Conservation (phyloP, 129 eudicot genomes). For the Glebionis coronaria region DNA sequence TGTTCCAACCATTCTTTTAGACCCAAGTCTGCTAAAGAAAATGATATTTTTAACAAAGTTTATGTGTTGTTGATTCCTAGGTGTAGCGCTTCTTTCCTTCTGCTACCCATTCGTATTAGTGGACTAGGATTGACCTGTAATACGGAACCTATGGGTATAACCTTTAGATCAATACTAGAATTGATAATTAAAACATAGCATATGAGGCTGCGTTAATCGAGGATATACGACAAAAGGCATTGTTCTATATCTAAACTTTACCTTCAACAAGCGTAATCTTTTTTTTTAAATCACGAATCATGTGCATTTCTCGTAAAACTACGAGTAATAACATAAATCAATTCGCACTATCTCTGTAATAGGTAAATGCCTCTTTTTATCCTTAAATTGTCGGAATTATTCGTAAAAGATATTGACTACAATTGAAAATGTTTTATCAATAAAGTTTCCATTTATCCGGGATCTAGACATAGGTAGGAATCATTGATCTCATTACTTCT, state of each 20-base stretch:
- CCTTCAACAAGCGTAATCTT: neutral
- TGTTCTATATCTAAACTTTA: neutral
- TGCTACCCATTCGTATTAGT: too few relatives aligned
- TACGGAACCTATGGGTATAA: too few relatives aligned
- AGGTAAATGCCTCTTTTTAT: neutral
- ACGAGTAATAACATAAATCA: neutral
- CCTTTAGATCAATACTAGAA: too few relatives aligned
- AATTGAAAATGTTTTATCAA: conserved; percentile 20
- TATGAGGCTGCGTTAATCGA: too few relatives aligned
- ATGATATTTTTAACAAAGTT: too few relatives aligned
- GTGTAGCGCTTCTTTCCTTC: too few relatives aligned
- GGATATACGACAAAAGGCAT: neutral
- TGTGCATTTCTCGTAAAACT: neutral
- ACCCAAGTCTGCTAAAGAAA: too few relatives aligned
- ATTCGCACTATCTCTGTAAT: neutral
- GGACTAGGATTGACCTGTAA: too few relatives aligned
- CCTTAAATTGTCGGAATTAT: neutral
- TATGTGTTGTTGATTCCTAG: too few relatives aligned
- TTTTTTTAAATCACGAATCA: neutral
- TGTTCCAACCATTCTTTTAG: too few relatives aligned
- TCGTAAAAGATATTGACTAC: conserved; percentile 23
- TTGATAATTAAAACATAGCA: too few relatives aligned
- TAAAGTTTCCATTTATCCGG: conserved; percentile 18
- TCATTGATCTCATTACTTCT: conserved; percentile 12
- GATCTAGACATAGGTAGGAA: conserved; percentile 26